Evolutionary conservation across 257 asterid genomes (phyloP).

Genomic region (Forsythia suspensa): DNA sequence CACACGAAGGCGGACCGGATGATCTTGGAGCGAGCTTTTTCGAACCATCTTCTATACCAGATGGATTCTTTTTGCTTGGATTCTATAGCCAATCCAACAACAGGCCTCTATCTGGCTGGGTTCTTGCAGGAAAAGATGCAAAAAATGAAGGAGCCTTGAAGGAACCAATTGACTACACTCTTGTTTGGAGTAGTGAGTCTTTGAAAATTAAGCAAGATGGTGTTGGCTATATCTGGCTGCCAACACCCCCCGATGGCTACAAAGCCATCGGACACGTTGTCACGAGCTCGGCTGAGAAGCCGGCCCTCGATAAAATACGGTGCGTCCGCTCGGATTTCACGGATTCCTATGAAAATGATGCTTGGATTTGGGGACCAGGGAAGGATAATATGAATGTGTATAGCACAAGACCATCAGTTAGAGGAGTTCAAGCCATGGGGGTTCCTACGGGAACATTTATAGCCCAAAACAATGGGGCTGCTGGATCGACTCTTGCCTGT

Average conservation of each 20-base stretch:
- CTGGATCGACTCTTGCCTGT: slow-evolving; percentile 32
- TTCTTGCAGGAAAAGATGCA: slow-evolving; percentile 66
- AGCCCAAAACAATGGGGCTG: slow-evolving; percentile 33
- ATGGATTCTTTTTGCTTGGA: slow-evolving; percentile 76
- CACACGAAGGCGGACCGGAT: slow-evolving; percentile 73
- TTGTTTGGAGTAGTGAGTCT: slow-evolving; percentile 58
- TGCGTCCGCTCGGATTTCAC: slow-evolving; percentile 54
- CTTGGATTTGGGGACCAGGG: slow-evolving; percentile 57
- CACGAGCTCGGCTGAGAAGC: slow-evolving; percentile 51
- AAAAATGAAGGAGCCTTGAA: slow-evolving; percentile 31
- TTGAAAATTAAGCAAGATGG: slow-evolving; percentile 44
- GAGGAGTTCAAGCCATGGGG: slow-evolving; percentile 49
- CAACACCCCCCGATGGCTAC: slow-evolving; percentile 51
- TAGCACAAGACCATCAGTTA: slow-evolving; percentile 45
- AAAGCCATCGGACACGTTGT: slow-evolving; percentile 50
- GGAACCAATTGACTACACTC: slow-evolving; percentile 53
- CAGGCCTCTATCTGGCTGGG: slow-evolving; percentile 56
- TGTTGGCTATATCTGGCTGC: slow-evolving; percentile 54
- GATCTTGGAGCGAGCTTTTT: slow-evolving; percentile 68
- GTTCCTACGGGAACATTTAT: slow-evolving; percentile 59
- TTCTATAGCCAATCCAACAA: slow-evolving; percentile 71
- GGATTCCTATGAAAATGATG: slow-evolving; percentile 32
- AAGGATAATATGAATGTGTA: slow-evolving; percentile 25
- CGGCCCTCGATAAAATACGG: slow-evolving; percentile 36
- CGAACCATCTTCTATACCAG: slow-evolving; percentile 64